A percentile compares a stretch with the other conserved stretches of the same genome.
Evolutionary conservation across 495 filamentous ascomycete genomes (phyloP).

Genomic region (Jackrogersella minutella): DNA sequence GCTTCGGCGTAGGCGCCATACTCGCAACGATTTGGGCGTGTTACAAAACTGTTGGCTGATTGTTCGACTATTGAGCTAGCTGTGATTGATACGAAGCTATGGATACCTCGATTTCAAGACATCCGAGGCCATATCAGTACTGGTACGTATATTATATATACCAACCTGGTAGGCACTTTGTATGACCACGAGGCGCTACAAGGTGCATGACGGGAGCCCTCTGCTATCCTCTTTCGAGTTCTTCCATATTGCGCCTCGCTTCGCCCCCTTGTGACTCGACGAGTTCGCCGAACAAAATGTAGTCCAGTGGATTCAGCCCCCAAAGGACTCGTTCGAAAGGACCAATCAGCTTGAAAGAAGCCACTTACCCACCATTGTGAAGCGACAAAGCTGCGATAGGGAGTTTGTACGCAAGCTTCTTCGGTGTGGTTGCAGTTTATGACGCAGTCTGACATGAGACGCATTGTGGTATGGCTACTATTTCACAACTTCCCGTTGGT

Average conservation of each 20-base stretch:
- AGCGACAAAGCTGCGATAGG: neutral
- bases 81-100: neutral
- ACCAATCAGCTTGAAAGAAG: neutral
- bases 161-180: neutral
- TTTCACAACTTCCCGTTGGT: neutral
- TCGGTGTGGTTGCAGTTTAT: neutral
- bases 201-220: neutral
- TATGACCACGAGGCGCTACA: neutral
- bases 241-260: neutral
- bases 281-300: neutral
- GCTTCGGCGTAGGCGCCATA: conserved; percentile 4
- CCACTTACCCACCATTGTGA: neutral
- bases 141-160: neutral
- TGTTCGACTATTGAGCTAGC: neutral
- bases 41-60: neutral
- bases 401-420: neutral
- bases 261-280: conserved; percentile 3
- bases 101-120: neutral
- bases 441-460: neutral
- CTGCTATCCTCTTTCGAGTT: neutral
- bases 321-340: neutral
- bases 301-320: neutral
- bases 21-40: neutral
- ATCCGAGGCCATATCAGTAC: neutral
- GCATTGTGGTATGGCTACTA: neutral